These are phyloP conservation scores for Iris pallida DNA, from an alignment of 116 monocot species.

Conservation along the genomic window DNA sequence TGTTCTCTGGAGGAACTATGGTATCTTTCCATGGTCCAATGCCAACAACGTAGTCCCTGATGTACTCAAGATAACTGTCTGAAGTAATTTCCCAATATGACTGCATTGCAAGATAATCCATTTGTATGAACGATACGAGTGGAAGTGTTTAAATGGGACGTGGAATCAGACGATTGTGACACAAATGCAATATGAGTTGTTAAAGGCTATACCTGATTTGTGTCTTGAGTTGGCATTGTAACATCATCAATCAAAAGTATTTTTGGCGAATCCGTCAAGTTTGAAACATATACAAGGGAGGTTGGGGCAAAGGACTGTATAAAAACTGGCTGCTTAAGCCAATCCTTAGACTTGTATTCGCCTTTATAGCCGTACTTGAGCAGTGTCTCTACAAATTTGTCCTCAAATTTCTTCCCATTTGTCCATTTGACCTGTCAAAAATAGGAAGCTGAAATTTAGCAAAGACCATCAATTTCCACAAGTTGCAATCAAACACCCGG, in stretches of 20 bases:
- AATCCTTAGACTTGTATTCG: conserved; percentile 59
- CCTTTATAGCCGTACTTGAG: conserved; percentile 82
- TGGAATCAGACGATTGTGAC: neutral
- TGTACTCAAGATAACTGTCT: conserved; percentile 48
- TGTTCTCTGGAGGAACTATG: conserved; percentile 46
- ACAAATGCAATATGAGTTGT: neutral
- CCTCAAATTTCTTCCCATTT: conserved; percentile 74
- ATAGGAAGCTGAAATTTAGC: neutral
- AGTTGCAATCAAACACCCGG: neutral
- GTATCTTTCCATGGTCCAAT: conserved; percentile 96
- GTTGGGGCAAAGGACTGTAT: conserved; percentile 76
- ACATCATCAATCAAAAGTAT: conserved; percentile 54
- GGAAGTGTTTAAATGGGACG: neutral
- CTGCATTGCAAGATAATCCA: conserved; percentile 26
- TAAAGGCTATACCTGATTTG: conserved; percentile 51
- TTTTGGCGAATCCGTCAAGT: conserved; percentile 53
- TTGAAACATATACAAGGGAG: conserved; percentile 48
- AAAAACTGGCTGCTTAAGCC: conserved; percentile 67
- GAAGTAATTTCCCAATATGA: conserved; percentile 80
- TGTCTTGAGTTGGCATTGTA: conserved; percentile 61
- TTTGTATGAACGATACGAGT: neutral
- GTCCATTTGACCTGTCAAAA: conserved; percentile 75
- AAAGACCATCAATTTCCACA: neutral
- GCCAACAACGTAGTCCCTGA: conserved; percentile 72
- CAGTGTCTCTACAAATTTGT: conserved; percentile 71